phyloP scores from a whole-genome alignment of 225 moss, liverwort and hornwort genomes.

The Asterella californica region DNA sequence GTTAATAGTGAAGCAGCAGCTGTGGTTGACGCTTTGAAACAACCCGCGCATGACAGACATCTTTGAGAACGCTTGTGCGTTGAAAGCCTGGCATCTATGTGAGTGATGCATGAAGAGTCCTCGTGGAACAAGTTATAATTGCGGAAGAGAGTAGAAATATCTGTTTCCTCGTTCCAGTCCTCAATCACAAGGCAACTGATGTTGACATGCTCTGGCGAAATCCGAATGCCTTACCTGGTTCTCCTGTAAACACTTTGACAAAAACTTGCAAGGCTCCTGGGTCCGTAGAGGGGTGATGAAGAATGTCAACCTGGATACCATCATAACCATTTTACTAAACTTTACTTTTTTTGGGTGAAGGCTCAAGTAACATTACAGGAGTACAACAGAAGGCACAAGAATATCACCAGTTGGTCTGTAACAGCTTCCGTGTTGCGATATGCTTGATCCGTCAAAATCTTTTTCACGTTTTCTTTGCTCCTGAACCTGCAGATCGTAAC shows the following conservation, averaged over 20 bases:
- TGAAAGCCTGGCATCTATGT: not conserved
- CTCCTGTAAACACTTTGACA: constrained; percentile 92
- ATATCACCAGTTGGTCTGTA: constrained; percentile 74
- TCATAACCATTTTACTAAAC: not conserved
- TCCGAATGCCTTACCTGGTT: constrained; percentile 58
- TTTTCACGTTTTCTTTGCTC: constrained; percentile 87
- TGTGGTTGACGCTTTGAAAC: not conserved
- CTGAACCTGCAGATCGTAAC: constrained; percentile 56
- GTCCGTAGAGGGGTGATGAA: constrained; percentile 91
- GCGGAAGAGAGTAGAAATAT: not conserved
- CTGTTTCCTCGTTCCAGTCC: not conserved
- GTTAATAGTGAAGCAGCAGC: too few relatives aligned
- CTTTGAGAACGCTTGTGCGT: not conserved
- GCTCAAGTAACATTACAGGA: not conserved
- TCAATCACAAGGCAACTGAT: not conserved
- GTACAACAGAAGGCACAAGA: not conserved
- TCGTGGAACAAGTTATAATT: too few relatives aligned
- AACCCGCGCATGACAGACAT: not conserved
- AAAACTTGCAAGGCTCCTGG: constrained; percentile 92
- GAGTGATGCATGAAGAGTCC: not conserved
- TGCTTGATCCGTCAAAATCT: constrained; percentile 90
- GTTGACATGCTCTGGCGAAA: not conserved
- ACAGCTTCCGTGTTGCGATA: constrained; percentile 84
- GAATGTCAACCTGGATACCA: constrained; percentile 76
- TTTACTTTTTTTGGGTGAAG: not conserved